Conservation (phyloP, 2,329 filamentous ascomycete genomes). For the Talaromyces pinophilus region DNA sequence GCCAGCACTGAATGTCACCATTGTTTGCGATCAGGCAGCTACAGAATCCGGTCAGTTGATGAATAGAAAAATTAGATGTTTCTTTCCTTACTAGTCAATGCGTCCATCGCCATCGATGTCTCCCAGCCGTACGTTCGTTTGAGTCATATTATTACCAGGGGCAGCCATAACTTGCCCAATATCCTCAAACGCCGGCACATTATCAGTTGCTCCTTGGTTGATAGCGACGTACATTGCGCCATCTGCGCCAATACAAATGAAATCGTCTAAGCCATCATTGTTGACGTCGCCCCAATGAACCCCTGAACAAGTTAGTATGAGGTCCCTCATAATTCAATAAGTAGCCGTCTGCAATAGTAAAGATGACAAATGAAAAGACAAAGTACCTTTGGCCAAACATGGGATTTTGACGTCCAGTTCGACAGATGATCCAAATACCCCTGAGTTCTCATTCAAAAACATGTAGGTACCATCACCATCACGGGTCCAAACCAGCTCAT, state of each 20-base stretch:
- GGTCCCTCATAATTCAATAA: neutral
- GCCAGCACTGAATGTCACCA: slow-evolving; percentile 5
- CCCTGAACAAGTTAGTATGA: neutral
- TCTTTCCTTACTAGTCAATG: neutral
- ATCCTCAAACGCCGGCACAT: neutral
- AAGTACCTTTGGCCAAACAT: neutral
- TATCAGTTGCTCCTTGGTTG: neutral
- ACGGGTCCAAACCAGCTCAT: neutral
- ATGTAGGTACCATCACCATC: neutral
- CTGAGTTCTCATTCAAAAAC: neutral
- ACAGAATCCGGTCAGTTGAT: neutral
- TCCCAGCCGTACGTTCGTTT: neutral
- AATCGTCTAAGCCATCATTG: slow-evolving; percentile 1
- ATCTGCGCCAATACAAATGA: neutral
- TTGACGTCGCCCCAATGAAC: neutral
- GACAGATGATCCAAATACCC: neutral
- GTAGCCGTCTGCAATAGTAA: no score
- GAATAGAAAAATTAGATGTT: neutral
- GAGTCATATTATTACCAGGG: neutral
- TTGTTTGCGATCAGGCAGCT: neutral
- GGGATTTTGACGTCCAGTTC: neutral
- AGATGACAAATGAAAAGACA: neutral
- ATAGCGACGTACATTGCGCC: neutral
- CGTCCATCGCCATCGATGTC: slow-evolving; percentile 8
- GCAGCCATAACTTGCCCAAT: neutral